Percentiles rank a stretch among this genome's conserved stretches.
These are phyloP conservation scores for Hymenochaete sp. DNA, from an alignment of 1,284 basidiomycete species.

Conservation along the genomic window DNA sequence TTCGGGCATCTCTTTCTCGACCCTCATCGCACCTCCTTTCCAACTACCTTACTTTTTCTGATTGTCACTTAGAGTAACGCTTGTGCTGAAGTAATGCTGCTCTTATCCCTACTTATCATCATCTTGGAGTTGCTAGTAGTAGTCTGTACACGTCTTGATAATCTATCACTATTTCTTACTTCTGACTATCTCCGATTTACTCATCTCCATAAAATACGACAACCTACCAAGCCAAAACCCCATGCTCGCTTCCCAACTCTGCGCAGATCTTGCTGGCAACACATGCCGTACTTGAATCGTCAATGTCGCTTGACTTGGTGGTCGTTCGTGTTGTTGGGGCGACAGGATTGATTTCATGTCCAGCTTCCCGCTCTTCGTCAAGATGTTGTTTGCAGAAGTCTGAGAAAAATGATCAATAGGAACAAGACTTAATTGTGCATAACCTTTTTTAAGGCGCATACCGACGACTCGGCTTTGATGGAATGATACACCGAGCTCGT, in stretches of 20 bases:
- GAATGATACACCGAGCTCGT: conserved; percentile 22
- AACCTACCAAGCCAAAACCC: conserved; percentile 9
- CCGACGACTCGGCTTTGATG: conserved; percentile 21
- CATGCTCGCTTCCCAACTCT: conserved; percentile 7
- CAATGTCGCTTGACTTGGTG: too few relatives aligned
- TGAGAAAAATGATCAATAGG: conserved; percentile 1
- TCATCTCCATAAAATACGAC: too few relatives aligned
- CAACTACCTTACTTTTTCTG: too few relatives aligned
- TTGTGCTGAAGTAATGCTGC: too few relatives aligned
- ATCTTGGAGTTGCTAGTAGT: too few relatives aligned
- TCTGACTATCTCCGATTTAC: too few relatives aligned
- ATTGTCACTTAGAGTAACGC: too few relatives aligned
- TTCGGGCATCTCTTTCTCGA: too few relatives aligned
- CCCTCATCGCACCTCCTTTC: too few relatives aligned
- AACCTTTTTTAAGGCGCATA: neutral
- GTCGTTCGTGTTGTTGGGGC: conserved; percentile 14
- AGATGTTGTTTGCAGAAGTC: conserved; percentile 18
- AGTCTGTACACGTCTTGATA: too few relatives aligned
- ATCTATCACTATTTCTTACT: conserved; percentile 11
- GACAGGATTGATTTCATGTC: conserved; percentile 22
- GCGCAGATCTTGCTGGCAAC: conserved; percentile 10
- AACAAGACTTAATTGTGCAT: neutral
- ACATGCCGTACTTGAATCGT: conserved; percentile 5
- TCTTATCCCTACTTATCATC: too few relatives aligned
- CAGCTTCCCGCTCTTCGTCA: conserved; percentile 20